Evolutionary conservation across 2,329 filamentous ascomycete genomes (phyloP), one percentile per base, ranked within the genome.

Genomic region (Alternaria ventricosa): DNA sequence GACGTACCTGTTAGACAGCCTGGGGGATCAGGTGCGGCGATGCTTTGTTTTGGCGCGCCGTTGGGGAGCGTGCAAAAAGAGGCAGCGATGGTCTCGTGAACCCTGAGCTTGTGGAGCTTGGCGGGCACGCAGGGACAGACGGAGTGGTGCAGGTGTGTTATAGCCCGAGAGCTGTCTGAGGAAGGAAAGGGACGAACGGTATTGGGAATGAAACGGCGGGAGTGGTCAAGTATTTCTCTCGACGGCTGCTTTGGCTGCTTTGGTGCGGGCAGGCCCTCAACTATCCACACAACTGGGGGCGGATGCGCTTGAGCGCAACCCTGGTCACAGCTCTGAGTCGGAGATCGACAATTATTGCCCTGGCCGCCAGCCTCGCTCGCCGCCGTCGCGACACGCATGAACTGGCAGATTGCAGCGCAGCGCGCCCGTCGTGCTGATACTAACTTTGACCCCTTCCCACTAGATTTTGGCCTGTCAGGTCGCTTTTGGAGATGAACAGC

Each of bases 121-220:
- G 72, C 66, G 53, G 59, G 55, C 62, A 64, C 59, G 57, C 58
- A 64, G 62, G 62, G 53, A 64, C 62, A 67, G 60, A 70, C 64
- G 66, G 63, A 59, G 71, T 71, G 71, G 74, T 73, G 72, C 75
- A 78, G 74, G 66, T 72, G 75, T 72, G 75, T 69, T 70, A 67
- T 60, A 63, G 61, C 50, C 61, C 61, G 51, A 70, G 63, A 75
- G 73, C 71, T 78, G 78, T 78, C 78, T 80, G 75, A 74, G 77
- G 77, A 77, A 75, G 78, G 76, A 79, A 80, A 79, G 75, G 71
- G 73, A 75, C 70, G 71, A 72, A 78, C 68, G 74, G 75, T 73
- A 78, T 79, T 77, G 75, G 77, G 78, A 70, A 79, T 73, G 75
- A 78, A 78, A 76, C 76, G 74, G 75, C 71, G 73, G 73, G 73